Base-by-base conservation (phyloP, 495 filamentous ascomycete species). In the Annulohypoxylon stygium region DNA sequence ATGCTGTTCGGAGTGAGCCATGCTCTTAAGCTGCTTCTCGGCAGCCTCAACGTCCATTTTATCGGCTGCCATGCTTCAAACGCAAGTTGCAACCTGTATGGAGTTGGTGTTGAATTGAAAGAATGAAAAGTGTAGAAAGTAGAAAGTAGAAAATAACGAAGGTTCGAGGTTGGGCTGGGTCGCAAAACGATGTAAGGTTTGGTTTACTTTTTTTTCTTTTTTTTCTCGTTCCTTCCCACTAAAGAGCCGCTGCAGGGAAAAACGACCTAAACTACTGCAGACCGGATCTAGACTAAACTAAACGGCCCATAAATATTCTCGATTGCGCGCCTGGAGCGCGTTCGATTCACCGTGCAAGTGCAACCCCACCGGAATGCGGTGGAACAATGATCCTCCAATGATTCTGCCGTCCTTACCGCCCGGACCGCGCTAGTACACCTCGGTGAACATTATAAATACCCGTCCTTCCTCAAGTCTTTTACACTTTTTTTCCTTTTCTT, bases 1-100 rank as follows among this genome's bases (percentile, higher is more conserved):
- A 81, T 97, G 94, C 76, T 93, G 91, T 85, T 98, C 94, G 69
- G 93, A 91, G 81, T 97, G 93, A 74, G 91, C 91, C 86, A 93
- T 89, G 73, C 86, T 84, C 81, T 86, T 84, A 75, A 88, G 82
- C 76, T 79, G 75, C 79, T 84, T 80, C 76, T 87, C 86, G 43
- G 83, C 84, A 58, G 76, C 73, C 76, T 85, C 83, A 59, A 85
- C 81, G 18, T 85, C 84, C 82, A 82, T 86, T 30, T 75, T 75
- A 25, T 83, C 79, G 70, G 64, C 65, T 20, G 78, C 70, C 83
- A 85, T 86, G 50, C 59, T 79, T 51, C 43, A 34, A 45, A 25
- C 10, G 37, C 11, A 43, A 43, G 14, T n/a, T 18, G 37, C 37
- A 47, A 37, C 25, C 10, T 37, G 33, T 41, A 23, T 57, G 53